Conservation (phyloP, 352 stramenopile genomes). For the Pythium periplocum region DNA sequence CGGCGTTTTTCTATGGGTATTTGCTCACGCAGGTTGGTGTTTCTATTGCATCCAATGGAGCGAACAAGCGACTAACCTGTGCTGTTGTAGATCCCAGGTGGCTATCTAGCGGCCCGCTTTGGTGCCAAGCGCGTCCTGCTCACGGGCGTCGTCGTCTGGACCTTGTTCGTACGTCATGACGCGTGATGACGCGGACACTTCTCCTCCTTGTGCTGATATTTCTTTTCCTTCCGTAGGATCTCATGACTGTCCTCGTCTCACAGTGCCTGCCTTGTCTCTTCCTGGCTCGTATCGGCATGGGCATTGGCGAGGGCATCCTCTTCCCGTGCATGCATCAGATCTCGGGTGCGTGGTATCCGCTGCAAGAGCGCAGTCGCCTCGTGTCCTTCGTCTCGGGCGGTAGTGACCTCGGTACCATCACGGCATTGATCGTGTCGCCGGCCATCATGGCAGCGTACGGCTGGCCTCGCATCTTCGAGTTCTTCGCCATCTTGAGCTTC, state of each 20-base stretch:
- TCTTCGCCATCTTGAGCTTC: slow-evolving; percentile 73
- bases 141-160: slow-evolving; percentile 77
- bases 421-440: slow-evolving; percentile 69
- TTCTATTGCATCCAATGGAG: background rate
- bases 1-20: slow-evolving; percentile 87
- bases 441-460: slow-evolving; percentile 52
- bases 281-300: slow-evolving; percentile 73
- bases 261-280: slow-evolving; percentile 66
- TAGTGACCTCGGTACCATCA: slow-evolving; percentile 78
- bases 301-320: slow-evolving; percentile 79
- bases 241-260: slow-evolving; percentile 66
- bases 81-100: slow-evolving; percentile 51
- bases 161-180: slow-evolving; percentile 37
- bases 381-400: slow-evolving; percentile 74
- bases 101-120: slow-evolving; percentile 62
- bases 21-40: slow-evolving; percentile 68
- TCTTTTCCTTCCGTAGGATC: slow-evolving; percentile 9
- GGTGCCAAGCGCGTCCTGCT: slow-evolving; percentile 74
- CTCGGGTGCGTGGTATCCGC: slow-evolving; percentile 74
- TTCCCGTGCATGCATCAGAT: slow-evolving; percentile 89
- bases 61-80: too few relatives aligned
- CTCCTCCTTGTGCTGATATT: slow-evolving; percentile 13
- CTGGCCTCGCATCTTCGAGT: slow-evolving; percentile 74
- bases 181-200: background rate
- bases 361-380: slow-evolving; percentile 76